Evolutionary conservation across 805 yeast genomes (phyloP).

Genomic region (Yarrowia sp.): DNA sequence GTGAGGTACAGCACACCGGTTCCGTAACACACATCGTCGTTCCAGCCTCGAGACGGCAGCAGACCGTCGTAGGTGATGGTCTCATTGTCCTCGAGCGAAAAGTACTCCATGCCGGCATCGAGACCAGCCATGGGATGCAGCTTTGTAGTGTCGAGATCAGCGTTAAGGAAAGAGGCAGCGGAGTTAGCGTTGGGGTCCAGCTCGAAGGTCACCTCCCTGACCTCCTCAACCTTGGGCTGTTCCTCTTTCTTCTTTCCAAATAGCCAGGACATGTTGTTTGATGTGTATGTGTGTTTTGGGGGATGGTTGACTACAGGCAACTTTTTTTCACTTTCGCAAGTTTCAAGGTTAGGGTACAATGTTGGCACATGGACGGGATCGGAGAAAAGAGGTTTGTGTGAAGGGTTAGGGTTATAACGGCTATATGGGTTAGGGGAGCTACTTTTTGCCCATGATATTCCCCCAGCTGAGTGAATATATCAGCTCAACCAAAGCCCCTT

Average conservation of each 20-base stretch:
- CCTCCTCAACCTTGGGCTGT: conserved; percentile 27
- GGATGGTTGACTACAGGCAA: not conserved
- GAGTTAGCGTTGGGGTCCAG: conserved; percentile 67
- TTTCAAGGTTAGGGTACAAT: conserved; percentile 19
- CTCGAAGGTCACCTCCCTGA: conserved; percentile 44
- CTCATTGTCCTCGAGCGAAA: conserved; percentile 84
- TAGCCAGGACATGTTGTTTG: conserved; percentile 34
- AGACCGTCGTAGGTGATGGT: conserved; percentile 76
- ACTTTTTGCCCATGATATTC: too few relatives aligned
- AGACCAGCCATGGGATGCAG: conserved; percentile 92
- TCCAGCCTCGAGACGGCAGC: conserved; percentile 96
- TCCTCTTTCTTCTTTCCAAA: conserved; percentile 34
- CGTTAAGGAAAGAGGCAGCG: conserved; percentile 58
- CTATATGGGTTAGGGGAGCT: not conserved
- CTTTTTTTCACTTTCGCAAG: conserved; percentile 25
- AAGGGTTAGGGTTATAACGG: not conserved
- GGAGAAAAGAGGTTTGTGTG: not conserved
- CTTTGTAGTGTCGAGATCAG: conserved; percentile 64
- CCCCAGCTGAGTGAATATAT: too few relatives aligned
- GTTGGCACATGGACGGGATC: not conserved
- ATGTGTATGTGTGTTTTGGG: conserved; percentile 14
- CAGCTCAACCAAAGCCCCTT: not conserved
- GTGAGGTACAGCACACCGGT: conserved; percentile 89
- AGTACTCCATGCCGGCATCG: conserved; percentile 82
- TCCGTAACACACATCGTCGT: conserved; percentile 96